phyloP scores from a whole-genome alignment of 495 filamentous ascomycete genomes.

The Aspergillus ellipticus region DNA sequence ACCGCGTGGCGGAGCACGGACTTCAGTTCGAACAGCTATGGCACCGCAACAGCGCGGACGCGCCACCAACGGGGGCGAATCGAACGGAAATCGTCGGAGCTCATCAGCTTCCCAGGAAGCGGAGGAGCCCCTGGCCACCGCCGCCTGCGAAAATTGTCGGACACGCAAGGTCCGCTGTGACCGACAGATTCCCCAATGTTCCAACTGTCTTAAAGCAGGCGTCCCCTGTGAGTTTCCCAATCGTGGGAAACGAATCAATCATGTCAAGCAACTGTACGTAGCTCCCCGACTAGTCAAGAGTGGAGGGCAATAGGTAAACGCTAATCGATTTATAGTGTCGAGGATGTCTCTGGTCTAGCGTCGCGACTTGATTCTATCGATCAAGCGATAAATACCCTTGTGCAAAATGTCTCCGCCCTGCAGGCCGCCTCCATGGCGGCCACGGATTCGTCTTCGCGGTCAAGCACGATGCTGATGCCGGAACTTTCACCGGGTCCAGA shows the following conservation, averaged over 20 bases:
- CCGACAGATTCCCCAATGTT: background rate
- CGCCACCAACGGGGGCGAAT: background rate
- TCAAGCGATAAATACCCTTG: background rate
- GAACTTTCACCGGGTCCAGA: background rate
- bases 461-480: background rate
- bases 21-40: background rate
- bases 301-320: background rate
- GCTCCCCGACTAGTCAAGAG: background rate
- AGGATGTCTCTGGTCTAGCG: background rate
- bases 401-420: background rate
- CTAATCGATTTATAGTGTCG: background rate
- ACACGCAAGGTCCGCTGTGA: slow-evolving; percentile 1
- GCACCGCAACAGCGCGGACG: background rate
- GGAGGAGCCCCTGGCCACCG: background rate
- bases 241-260: background rate
- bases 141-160: background rate
- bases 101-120: background rate
- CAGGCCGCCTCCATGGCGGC: background rate
- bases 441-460: background rate
- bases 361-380: background rate
- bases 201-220: background rate
- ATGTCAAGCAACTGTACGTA: background rate
- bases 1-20: background rate
- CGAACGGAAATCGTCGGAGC: background rate
- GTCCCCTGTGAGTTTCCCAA: background rate